Evolutionary conservation across 306 rosid genomes (phyloP), one percentile per base, ranked within the genome.

Genomic region (Sicyos edulis): DNA sequence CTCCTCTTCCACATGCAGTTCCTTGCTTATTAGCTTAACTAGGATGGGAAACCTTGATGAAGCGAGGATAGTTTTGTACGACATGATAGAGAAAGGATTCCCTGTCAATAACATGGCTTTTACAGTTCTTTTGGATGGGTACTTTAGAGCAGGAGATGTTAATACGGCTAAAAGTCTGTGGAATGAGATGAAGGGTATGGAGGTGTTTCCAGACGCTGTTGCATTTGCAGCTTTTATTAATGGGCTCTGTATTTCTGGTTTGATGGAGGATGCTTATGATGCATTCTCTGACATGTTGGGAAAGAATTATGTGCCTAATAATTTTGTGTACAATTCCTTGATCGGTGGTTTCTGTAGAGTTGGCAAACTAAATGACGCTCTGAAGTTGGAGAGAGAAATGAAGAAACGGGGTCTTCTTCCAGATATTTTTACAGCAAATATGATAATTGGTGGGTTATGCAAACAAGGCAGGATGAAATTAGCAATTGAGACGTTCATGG

Each of bases 311-410:
- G 84, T 86, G 74, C 96, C 95, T 1, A 91, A 91, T 77, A 88
- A 91, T 80, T 88, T 88, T 75, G 83, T 82, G 13, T 86, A 83
- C 82, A 91, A 88, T 80, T 91, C 96, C 81, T 83, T 88, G 80
- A 88, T 91, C 77, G 68, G 76, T 12, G 95, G 90, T 60, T 84
- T 83, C 77, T 86, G 90, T 70, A 52, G 77, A 61, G 32, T 55
- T 17, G 90, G 92, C 22, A 77, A 61, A 75, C 82, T 91, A 83
- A 79, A 65, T 24, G 84, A 85, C 76, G 92, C 95, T 47, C 50
- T 85, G 76, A 76, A 71, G 45, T 76, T 90, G 82, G 84, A 83
- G 82, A 85, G 76, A 70, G 88, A 85, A 72, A 90, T 90, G 96
- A 79, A 77, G 82, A 73, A 77, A 67, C 83, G 72, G 64, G 95